Percentiles rank a stretch among this genome's conserved stretches.
These are phyloP conservation scores for Harrya chromipes DNA, from an alignment of 768 basidiomycete genomes.

Conservation along the genomic window DNA sequence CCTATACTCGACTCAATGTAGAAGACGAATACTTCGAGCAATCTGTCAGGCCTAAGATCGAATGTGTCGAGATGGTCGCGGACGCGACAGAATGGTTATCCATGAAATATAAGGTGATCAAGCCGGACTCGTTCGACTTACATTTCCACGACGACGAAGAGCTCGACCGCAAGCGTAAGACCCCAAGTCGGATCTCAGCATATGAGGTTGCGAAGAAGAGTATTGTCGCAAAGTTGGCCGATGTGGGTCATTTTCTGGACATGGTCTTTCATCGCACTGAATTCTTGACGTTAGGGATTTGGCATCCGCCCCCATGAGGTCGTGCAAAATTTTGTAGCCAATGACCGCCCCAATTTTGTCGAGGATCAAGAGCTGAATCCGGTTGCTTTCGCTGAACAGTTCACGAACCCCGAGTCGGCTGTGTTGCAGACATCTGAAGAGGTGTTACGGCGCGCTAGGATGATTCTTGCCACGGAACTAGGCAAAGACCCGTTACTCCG, in stretches of 20 bases:
- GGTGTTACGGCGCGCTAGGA: slow-evolving; percentile 66
- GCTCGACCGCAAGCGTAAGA: slow-evolving; percentile 63
- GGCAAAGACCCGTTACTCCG: slow-evolving; percentile 90
- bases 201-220: slow-evolving; percentile 85
- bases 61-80: slow-evolving; percentile 84
- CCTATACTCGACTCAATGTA: slow-evolving; percentile 66
- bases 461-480: slow-evolving; percentile 86
- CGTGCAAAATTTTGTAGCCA: slow-evolving; percentile 75
- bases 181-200: slow-evolving; percentile 78
- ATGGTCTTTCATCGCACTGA: background rate
- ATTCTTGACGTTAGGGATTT: slow-evolving; percentile 56
- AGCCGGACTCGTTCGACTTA: slow-evolving; percentile 58
- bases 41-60: slow-evolving; percentile 62
- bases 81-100: slow-evolving; percentile 91
- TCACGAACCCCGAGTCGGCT: slow-evolving; percentile 62
- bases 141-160: slow-evolving; percentile 70
- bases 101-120: slow-evolving; percentile 78
- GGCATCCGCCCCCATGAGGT: slow-evolving; percentile 80
- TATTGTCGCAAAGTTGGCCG: slow-evolving; percentile 70
- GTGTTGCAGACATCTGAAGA: slow-evolving; percentile 63
- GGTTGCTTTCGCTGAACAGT: slow-evolving; percentile 80
- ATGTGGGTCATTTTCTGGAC: slow-evolving; percentile 46
- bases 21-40: slow-evolving; percentile 75
- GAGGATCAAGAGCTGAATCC: slow-evolving; percentile 85
- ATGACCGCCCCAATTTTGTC: slow-evolving; percentile 60